phyloP scores from a whole-genome alignment of 164 flowering plant species.

The Vitis amurensis region DNA sequence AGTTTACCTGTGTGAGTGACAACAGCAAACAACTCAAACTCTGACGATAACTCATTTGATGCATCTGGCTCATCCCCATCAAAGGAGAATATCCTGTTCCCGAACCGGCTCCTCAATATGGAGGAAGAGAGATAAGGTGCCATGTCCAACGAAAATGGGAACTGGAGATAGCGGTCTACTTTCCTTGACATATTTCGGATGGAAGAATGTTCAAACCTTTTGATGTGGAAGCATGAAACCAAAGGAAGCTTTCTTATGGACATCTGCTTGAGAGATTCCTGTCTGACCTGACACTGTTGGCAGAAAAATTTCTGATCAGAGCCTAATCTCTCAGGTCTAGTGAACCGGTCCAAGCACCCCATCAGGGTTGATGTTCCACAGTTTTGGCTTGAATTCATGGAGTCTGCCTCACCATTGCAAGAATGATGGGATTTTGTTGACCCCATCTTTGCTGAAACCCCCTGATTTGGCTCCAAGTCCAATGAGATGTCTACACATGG shows the following conservation, averaged over 20 bases:
- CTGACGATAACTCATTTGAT: conserved; percentile 52
- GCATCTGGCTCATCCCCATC: conserved; percentile 63
- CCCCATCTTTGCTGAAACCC: conserved; percentile 34
- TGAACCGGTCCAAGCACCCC: conserved; percentile 82
- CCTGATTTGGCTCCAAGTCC: conserved; percentile 70
- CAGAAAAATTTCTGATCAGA: conserved; percentile 86
- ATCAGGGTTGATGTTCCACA: conserved; percentile 56
- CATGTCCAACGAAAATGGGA: conserved; percentile 87
- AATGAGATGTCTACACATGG: conserved; percentile 76
- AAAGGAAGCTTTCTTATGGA: conserved; percentile 84
- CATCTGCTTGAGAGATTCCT: conserved; percentile 92
- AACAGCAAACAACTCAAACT: conserved; percentile 92
- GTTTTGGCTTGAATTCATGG: conserved; percentile 34
- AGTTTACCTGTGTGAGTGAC: conserved; percentile 81
- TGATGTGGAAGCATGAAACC: conserved; percentile 90
- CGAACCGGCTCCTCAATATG: conserved; percentile 72
- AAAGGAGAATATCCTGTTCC: conserved; percentile 67
- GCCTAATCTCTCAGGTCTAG: conserved; percentile 79
- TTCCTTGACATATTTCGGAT: conserved; percentile 76
- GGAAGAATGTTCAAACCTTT: conserved; percentile 88
- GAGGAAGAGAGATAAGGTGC: conserved; percentile 87
- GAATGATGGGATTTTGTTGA: conserved; percentile 47
- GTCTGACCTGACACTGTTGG: conserved; percentile 82
- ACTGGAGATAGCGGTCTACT: conserved; percentile 81
- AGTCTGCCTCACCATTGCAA: conserved; percentile 45